Base-by-base conservation (phyloP, 352 stramenopile genomes). In the Globisporangium recalcitrans region DNA sequence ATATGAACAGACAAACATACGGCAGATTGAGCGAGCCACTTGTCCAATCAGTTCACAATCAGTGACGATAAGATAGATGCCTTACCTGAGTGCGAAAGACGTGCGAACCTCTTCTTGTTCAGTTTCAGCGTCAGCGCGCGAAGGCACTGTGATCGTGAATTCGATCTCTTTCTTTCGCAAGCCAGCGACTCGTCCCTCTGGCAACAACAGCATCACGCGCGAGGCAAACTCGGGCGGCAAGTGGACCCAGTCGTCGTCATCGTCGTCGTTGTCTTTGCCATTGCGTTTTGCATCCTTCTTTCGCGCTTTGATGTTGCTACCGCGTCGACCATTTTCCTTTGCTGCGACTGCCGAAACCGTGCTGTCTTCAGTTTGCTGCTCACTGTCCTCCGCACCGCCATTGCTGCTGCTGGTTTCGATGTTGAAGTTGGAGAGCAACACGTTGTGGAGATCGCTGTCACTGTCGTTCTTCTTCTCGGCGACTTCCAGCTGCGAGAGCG, bases 191-290 rank as follows among this genome's bases (percentile, higher is more conserved):
- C 74, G 74, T 1, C 71, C 68, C 5, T 82, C 71, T 2, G 82
- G 82, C 13, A 95, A 62, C 38, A 85, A 31, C 19, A 95, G 40
- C 80, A 95, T 85, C 19, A 91, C 68, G 24, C 85, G 82, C 21
- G 78, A 77, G 1, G 77, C 74, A 65, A 90, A 90, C 61, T 93
- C 83, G 4, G 80, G 75, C 8, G 80, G 77, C 38, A 91, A 74
- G 60, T 80, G 67, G 10, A 91, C 70, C 84, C 84, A 93, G 26
- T 89, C 78, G 3, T 90, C 77, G 21, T 88, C 74, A 52, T 78
- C 60, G 11, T 63, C 60, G 3, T 54, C 52, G 7, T 64, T 44
- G 10, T 59, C 22, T 7, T 13, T 34, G 52, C 52, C 14, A 36
- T 63, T 55, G 22, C n/a, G 53, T 38, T 21, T 21, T n/a, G 38